These are phyloP conservation scores for Stipa capillata DNA, from an alignment of 176 grass and related monocot genomes.

Conservation along the genomic window DNA sequence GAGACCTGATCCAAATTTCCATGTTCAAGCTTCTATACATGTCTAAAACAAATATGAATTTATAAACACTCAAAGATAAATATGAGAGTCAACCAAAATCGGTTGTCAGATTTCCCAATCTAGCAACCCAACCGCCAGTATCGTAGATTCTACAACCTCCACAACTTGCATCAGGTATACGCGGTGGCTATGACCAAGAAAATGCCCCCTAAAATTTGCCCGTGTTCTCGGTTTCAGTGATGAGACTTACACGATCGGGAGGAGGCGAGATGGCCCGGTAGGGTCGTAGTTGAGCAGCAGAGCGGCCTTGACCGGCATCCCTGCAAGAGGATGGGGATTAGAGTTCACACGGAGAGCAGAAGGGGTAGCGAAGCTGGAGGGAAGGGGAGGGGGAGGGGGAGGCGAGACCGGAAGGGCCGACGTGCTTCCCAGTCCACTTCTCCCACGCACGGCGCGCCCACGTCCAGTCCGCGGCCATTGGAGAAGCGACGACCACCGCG, in stretches of 20 bases:
- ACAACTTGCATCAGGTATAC: background rate
- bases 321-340: conserved; percentile 17
- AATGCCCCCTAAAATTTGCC: background rate
- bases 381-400: background rate
- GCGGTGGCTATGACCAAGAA: background rate
- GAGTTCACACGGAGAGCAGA: background rate
- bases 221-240: background rate
- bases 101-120: too few species aligned
- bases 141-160: background rate
- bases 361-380: background rate
- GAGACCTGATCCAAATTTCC: background rate
- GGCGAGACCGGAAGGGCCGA: conserved; percentile 44
- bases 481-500: background rate
- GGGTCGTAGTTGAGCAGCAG: conserved; percentile 82
- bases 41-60: background rate
- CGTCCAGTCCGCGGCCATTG: conserved; percentile 68
- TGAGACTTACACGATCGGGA: conserved; percentile 53
- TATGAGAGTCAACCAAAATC: background rate
- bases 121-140: background rate
- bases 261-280: conserved; percentile 51
- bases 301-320: conserved; percentile 54
- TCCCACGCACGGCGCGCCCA: conserved; percentile 64
- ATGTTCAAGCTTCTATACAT: background rate
- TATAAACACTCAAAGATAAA: background rate
- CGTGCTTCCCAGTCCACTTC: conserved; percentile 63